Base-by-base conservation (phyloP, 805 yeast genomes). In the Kuraishia capsulata region DNA sequence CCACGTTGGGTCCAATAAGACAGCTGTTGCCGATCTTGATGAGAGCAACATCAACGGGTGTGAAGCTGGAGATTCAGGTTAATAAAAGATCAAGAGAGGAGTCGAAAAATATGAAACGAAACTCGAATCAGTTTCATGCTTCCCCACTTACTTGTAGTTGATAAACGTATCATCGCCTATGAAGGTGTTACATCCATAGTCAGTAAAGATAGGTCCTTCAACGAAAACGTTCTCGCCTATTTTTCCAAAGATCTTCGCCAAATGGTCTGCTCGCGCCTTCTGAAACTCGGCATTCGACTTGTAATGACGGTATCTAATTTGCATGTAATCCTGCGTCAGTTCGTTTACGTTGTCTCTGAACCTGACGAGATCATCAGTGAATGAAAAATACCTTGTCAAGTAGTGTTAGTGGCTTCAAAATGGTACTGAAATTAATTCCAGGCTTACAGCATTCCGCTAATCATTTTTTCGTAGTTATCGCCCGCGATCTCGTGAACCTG, bases 151-250 rank as follows among this genome's bases (percentile, higher is more conserved):
- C 42, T 74, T 75, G 67, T 73, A 76, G 56, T 82, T 82, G 26
- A 72, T 64, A 49, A 76, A 81, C 53, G 78, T 73, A 21, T 59
- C 53, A 41, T 76, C 69, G 2, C 87, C 89, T 14, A 79, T 45
- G 13, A 52, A 54, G 28, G 71, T 60, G 55, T 81, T 82, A 53
- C 63, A 71, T 0, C 89, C 90, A 49, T 79, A 81, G 53, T 82
- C 89, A 31, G 78, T 73, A 43, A 44, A 61, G 47, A 75, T 69
- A 4, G 86, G 86, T 2, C 78, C 68, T 54, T 80, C 85, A 28
- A 78, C 51, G 42, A 54, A 63, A 11, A 54, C 42, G 36, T 59
- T 56, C 9, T 58, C 45, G 33, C 71, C 74, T 19, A 63, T 49
- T 29, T 56, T 54, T 10, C 87, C 87, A 36, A 81, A 64, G 16